Evolutionary conservation across 1,139 yeast species (phyloP), one percentile per base, ranked within the genome.

Genomic region (Geotrichum fermentans): DNA sequence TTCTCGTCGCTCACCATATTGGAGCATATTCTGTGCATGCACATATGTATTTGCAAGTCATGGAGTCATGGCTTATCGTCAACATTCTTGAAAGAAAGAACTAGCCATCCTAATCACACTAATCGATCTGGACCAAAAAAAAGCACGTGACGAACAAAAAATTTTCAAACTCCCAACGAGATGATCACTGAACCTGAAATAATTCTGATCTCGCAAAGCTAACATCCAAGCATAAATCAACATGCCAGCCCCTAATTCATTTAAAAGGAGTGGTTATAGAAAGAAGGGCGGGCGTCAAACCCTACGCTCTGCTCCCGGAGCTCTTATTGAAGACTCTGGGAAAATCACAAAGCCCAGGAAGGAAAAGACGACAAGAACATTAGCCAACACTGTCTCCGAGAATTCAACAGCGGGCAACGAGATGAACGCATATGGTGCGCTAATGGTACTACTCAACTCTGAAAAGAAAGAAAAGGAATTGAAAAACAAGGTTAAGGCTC

Each of bases 381-480:
- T 13, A 64, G 58, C 40, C 67, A 64, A 40, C 63, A 64, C 49
- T 73, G 73, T 7, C 18, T 13, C 26, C 2, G 56, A 45, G 18
- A 52, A 54, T 24, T 17, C 46, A 7, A 21, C 43, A 4, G 40
- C 41, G 2, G 35, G 39, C 11, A 36, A 16, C 6, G 45, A 18
- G n/a, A 53, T 34, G 53, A 47, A 37, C 62, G 92, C 94, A 0
- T 87, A 87, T 63, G 77, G 79, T 58, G 95, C 96, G 0, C 70
- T 89, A 47, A 68, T 89, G 61, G 83, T 94, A 0, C 73, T 87
- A 47, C 71, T 88, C 52, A 75, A 75, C 43, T 71, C 79, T 2
- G 87, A 81, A 46, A 78, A 72, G 43, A 62, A 66, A 24, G 20
- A 14, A 22, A 44, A 40, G 61, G 61, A 40, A 42, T 30, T 38